Base-by-base conservation (phyloP, 176 grass and related monocot species). In the Oryza officinalis region DNA sequence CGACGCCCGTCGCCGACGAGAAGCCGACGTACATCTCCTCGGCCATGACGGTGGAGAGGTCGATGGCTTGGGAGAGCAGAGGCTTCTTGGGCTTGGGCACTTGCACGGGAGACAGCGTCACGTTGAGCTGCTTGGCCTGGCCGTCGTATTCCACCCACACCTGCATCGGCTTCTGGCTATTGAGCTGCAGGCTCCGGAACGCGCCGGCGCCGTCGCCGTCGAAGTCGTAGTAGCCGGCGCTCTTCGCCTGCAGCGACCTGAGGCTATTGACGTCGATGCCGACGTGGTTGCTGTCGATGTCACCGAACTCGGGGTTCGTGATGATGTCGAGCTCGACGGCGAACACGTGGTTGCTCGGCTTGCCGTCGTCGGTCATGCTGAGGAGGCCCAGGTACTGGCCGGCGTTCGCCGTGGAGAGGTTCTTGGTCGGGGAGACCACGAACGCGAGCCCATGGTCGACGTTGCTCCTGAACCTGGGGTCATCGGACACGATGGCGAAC, bases 221-320 rank as follows among this genome's bases (percentile, higher is more conserved):
- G 23, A 68, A 18, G 8, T 32, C 43, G 28, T 54, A 54, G 73
- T 82, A 77, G 2, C 63, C 86, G 25, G 72, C 86, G 13, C 73
- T 3, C 27, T 1, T 12, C 8, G 86, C 37, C 46, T 28, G 17
- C 45, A 2, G 9, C 33, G 86, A 88, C 25, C 1, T 69, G 59
- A 97, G 72, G 84, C 78, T 87, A 20, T 97, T 81, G 65, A 92
- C 54, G 64, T 97, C 75, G 74, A 97, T 86, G 22, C 94, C 91
- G 23, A 95, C 83, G 46, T 90, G 88, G 75, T 95, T 95, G 65
- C 67, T 76, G 73, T 78, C 23, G 63, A 83, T 82, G 72, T 88
- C 86, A 0, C 5, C 0, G 73, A 83, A 83, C 17, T 83, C 80
- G 1, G 27, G 18, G 86, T 61, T 40, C 66, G 76, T 17, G 33